A percentile compares a stretch with the other conserved stretches of the same genome.
These are phyloP conservation scores for Diplocarpon rosae DNA, from an alignment of 2,329 filamentous ascomycete genomes.

Conservation along the genomic window DNA sequence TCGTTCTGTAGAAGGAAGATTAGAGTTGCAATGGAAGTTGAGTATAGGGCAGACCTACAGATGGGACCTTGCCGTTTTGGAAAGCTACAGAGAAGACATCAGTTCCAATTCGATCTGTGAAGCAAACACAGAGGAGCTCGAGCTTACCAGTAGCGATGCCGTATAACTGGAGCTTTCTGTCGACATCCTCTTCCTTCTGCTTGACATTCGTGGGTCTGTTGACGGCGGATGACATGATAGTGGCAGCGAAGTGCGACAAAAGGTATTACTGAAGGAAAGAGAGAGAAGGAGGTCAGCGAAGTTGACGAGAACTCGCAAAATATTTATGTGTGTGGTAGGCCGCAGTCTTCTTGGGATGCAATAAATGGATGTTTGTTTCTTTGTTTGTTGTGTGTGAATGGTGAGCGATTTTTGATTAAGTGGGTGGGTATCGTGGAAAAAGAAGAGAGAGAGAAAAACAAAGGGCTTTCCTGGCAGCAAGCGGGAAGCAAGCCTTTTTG, in stretches of 20 bases:
- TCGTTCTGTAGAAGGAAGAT: slow-evolving; percentile 40
- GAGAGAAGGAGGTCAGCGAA: not conserved
- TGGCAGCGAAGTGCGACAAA: too few relatives aligned
- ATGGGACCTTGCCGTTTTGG: slow-evolving; percentile 79
- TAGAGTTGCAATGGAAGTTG: not conserved
- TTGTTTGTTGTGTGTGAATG: too few relatives aligned
- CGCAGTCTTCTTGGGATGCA: too few relatives aligned
- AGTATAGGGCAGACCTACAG: slow-evolving; percentile 29
- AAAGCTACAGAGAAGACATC: too few relatives aligned
- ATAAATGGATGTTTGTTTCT: too few relatives aligned
- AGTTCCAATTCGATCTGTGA: too few relatives aligned
- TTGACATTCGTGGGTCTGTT: slow-evolving; percentile 24
- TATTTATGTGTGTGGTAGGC: slow-evolving; percentile 1
- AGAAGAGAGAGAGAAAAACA: too few relatives aligned
- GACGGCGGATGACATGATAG: slow-evolving; percentile 19
- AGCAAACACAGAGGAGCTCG: too few relatives aligned
- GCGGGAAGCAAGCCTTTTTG: too few relatives aligned
- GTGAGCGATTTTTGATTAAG: too few relatives aligned
- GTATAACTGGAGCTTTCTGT: slow-evolving; percentile 88
- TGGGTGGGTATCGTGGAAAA: too few relatives aligned
- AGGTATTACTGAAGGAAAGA: not conserved
- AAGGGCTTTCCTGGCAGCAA: too few relatives aligned
- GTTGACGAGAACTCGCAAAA: not conserved
- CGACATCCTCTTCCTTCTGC: slow-evolving; percentile 49
- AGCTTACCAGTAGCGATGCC: slow-evolving; percentile 80